These are phyloP conservation scores for Stipa capillata DNA, from an alignment of 176 grass and related monocot species.

Conservation along the genomic window DNA sequence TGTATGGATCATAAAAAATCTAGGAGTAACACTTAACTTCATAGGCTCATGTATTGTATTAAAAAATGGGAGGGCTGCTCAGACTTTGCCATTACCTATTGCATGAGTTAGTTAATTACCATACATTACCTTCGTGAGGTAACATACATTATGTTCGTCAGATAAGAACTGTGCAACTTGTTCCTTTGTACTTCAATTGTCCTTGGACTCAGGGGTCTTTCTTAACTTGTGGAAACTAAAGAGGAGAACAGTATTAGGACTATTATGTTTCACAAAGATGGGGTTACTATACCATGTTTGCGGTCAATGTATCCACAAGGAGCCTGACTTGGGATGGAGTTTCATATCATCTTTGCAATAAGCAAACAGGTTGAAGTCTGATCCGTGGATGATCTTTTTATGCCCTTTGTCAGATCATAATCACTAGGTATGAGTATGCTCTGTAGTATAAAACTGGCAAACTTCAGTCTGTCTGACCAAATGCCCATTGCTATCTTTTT, in stretches of 20 bases:
- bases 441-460: not conserved
- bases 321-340: conserved; percentile 31
- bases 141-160: too few relatives aligned
- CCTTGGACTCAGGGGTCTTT: conserved; percentile 40
- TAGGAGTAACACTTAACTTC: not conserved
- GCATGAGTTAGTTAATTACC: conserved; percentile 27
- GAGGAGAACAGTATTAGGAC: conserved; percentile 30
- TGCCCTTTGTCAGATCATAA: conserved; percentile 16
- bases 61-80: not conserved
- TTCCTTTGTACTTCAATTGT: conserved; percentile 37
- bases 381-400: conserved; percentile 27
- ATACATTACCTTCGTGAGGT: conserved; percentile 19
- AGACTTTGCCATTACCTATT: conserved; percentile 6
- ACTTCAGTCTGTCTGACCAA: not conserved
- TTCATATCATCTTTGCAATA: conserved; percentile 32
- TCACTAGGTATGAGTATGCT: not conserved
- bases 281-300: conserved; percentile 28
- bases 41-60: conserved; percentile 7
- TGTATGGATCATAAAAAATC: conserved; percentile 9
- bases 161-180: conserved; percentile 23
- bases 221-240: conserved; percentile 41
- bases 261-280: conserved; percentile 31
- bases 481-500: not conserved
- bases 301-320: conserved; percentile 26
- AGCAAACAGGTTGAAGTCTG: conserved; percentile 31